Evolutionary conservation across 371 early-diverging fungal genomes (phyloP).

Genomic region (Mucor racemosus): DNA sequence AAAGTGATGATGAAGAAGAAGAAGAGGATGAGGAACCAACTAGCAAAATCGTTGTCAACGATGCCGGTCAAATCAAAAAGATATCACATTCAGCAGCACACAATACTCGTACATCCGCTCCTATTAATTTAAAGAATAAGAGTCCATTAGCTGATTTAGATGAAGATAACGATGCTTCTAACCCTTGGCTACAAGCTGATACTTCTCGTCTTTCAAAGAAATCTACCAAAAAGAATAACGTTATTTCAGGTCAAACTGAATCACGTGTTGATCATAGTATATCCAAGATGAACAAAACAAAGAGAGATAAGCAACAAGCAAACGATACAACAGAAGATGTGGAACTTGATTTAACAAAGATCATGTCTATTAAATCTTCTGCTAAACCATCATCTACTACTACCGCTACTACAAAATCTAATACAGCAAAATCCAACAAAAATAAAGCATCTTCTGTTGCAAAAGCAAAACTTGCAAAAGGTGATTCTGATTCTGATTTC

Average conservation of each 20-base stretch:
- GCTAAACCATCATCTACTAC: too few species aligned
- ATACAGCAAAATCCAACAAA: slow-evolving; percentile 4
- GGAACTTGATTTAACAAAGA: slow-evolving; percentile 51
- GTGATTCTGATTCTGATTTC: slow-evolving; percentile 24
- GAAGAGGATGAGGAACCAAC: slow-evolving; percentile 2
- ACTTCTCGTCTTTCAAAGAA: slow-evolving; percentile 57
- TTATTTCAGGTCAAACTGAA: slow-evolving; percentile 55
- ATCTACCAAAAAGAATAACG: slow-evolving; percentile 60
- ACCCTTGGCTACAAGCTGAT: slow-evolving; percentile 71
- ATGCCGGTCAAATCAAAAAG: slow-evolving; percentile 65
- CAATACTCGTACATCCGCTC: slow-evolving; percentile 60
- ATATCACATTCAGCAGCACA: slow-evolving; percentile 65
- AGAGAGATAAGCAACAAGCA: slow-evolving; percentile 39
- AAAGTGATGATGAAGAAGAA: slow-evolving; percentile 10
- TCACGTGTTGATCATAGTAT: slow-evolving; percentile 63
- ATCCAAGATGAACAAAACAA: slow-evolving; percentile 58
- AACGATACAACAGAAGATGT: slow-evolving; percentile 57
- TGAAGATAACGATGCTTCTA: slow-evolving; percentile 36
- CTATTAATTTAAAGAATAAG: slow-evolving; percentile 48
- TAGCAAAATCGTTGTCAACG: slow-evolving; percentile 46
- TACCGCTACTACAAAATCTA: neutral
- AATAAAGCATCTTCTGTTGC: slow-evolving; percentile 1
- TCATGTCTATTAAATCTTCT: slow-evolving; percentile 14
- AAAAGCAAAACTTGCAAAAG: slow-evolving; percentile 27
- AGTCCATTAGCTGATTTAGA: slow-evolving; percentile 36